Conservation (phyloP, 257 asterid genomes). For the Przewalskia tangutica region DNA sequence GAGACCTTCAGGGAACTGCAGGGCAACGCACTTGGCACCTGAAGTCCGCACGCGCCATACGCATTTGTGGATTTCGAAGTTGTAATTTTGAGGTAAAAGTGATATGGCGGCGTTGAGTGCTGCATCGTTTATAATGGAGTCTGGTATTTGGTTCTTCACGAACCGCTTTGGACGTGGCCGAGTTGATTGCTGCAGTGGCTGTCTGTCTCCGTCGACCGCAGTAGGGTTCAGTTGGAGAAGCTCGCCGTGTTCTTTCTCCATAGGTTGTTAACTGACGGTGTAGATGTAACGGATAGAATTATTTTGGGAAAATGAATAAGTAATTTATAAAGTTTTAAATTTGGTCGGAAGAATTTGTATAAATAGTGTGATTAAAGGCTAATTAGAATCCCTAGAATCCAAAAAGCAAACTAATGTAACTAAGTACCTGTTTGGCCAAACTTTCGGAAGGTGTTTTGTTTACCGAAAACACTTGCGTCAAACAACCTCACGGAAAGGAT, state of each 20-base stretch:
- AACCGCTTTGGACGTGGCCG: slow-evolving; percentile 65
- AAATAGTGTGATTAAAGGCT: background rate
- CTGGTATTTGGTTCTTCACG: slow-evolving; percentile 76
- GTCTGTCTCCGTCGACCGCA: background rate
- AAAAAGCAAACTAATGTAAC: background rate
- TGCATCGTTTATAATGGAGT: slow-evolving; percentile 63
- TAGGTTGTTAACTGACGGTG: background rate
- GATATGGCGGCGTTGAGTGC: slow-evolving; percentile 80
- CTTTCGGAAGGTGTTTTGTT: too few relatives aligned
- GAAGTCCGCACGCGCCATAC: slow-evolving; percentile 66
- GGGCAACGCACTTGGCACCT: slow-evolving; percentile 67
- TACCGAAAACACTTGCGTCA: too few relatives aligned
- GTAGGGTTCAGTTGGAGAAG: background rate
- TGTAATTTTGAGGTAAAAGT: slow-evolving; percentile 81
- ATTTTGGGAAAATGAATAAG: too few relatives aligned
- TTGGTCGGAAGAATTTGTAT: too few relatives aligned
- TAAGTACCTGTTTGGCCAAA: too few relatives aligned
- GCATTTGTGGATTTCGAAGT: slow-evolving; percentile 88
- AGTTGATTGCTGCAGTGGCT: background rate
- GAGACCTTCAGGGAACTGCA: slow-evolving; percentile 95
- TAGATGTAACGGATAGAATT: background rate
- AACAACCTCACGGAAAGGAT: too few relatives aligned
- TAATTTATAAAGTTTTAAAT: too few relatives aligned
- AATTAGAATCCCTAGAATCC: background rate
- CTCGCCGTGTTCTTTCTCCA: background rate